These are phyloP conservation scores for Vigna radiata DNA, from an alignment of 306 rosid species.

Conservation along the genomic window DNA sequence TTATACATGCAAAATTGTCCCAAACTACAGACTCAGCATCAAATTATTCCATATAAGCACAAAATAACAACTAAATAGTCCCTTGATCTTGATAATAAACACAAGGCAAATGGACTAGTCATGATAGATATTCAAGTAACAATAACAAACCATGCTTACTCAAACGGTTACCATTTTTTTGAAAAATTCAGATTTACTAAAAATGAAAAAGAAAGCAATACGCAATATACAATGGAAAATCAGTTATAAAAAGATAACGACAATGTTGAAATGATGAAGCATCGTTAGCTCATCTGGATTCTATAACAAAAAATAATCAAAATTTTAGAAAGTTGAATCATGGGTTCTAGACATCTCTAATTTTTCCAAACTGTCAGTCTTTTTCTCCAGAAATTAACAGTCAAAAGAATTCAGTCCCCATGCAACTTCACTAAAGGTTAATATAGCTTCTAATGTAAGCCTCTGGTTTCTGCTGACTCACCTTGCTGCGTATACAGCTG, in stretches of 20 bases:
- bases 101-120: background rate
- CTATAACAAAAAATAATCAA: background rate
- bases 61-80: conserved; percentile 12
- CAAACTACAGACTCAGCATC: background rate
- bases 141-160: background rate
- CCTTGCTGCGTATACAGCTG: background rate
- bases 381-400: background rate
- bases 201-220: background rate
- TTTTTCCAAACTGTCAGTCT: background rate
- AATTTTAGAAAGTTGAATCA: background rate
- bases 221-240: background rate
- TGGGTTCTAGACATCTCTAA: background rate
- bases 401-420: background rate
- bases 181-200: background rate
- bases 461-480: background rate
- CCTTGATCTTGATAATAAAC: conserved; percentile 16
- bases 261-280: background rate
- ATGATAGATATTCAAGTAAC: background rate
- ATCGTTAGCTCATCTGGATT: background rate
- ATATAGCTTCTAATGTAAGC: background rate
- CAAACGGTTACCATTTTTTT: conserved; percentile 4
- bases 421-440: background rate
- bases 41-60: background rate
- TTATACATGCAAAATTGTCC: conserved; percentile 19
- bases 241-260: background rate